Base-by-base conservation (phyloP, 805 yeast species). In the Ogataea paradorogensis region DNA sequence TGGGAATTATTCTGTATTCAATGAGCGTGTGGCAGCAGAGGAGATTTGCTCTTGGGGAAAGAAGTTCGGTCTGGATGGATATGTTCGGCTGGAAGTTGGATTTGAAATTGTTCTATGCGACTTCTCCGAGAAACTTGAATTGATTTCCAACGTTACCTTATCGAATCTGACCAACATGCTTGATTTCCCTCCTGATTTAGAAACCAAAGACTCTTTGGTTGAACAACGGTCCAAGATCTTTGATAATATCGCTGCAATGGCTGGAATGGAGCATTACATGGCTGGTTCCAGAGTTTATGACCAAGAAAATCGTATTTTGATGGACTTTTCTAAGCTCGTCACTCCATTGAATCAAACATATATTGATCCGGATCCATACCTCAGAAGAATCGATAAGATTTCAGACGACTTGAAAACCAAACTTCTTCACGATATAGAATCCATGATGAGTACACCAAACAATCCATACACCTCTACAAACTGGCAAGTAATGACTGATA, bases 81-180 rank as follows among this genome's bases (percentile, higher is more conserved):
- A 70, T 16, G 61, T 80, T 5, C 62, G 86, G 48, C 63, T 79
- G 14, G 85, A 80, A 52, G 61, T 75, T 30, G 84, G 84, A 0
- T 80, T 69, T 53, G 86, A 80, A 53, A 66, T 79, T n/a, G 66
- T 80, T 9, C 39, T 80, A 9, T 80, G 86, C 59, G 77, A 79
- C 51, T 78, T 80, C 56, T 40, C 52, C n/a, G 70, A 66, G n/a
- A 69, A 73, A 40, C 31, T 76, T 5, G 68, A 68, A 41, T 46
- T 78, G 24, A 66, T 77, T 6, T 67, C 74, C 1, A 74, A 71
- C 49, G 60, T 69, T 3, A 62, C 76, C 0, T 44, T 75, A 30
- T 52, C 61, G 3, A 56, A 62, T 43, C 59, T 60, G 2, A 63
- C 68, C 10, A 66, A 66, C 5, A 41, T 66, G 10, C 36, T 73